phyloP scores from a whole-genome alignment of 169 alveolate genomes.

The Babesia ovis region DNA sequence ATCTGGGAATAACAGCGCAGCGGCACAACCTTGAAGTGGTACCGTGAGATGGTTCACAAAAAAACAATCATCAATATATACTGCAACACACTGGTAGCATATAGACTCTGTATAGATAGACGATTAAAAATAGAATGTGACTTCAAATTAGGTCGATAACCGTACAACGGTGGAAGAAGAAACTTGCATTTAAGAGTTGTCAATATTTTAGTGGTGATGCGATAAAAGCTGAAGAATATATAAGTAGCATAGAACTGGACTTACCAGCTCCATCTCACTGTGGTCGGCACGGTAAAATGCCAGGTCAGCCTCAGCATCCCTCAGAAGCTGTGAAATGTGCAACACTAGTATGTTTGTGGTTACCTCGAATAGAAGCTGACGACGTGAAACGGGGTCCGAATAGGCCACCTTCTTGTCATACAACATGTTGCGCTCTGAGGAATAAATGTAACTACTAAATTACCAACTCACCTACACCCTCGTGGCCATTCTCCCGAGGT shows the following conservation, averaged over 20 bases:
- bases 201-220: slow-evolving; percentile 3
- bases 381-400: slow-evolving; percentile 56
- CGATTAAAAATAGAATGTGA: no score
- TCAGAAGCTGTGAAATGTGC: slow-evolving; percentile 31
- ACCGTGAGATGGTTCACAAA: no score
- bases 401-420: slow-evolving; percentile 55
- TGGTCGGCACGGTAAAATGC: slow-evolving; percentile 70
- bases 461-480: slow-evolving; percentile 2
- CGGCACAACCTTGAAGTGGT: no score
- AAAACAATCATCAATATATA: no score
- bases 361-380: slow-evolving; percentile 60
- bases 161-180: no score
- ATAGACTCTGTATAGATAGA: no score
- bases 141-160: no score
- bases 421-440: slow-evolving; percentile 44
- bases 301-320: slow-evolving; percentile 65
- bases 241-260: not conserved
- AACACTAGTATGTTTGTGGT: not conserved
- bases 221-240: slow-evolving; percentile 16
- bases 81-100: no score
- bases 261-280: slow-evolving; percentile 61
- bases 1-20: no score
- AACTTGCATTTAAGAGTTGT: no score
- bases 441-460: not conserved
- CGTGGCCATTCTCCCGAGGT: slow-evolving; percentile 6